Conservation (phyloP, 2,329 filamentous ascomycete genomes). For the Fusarium poae region DNA sequence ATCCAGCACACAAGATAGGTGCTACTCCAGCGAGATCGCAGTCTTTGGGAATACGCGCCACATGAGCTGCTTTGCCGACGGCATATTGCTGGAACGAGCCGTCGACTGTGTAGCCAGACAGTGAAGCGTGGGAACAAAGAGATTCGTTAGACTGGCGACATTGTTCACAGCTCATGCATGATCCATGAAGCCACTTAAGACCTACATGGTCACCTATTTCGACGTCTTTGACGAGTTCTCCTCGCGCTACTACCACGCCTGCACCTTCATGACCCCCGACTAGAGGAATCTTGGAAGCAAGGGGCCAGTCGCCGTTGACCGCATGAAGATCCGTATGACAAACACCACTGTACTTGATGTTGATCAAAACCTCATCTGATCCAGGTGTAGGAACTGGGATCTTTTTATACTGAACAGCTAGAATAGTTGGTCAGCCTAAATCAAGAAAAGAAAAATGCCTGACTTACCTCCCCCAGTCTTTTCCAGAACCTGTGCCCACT, state of each 20-base stretch:
- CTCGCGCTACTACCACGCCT: slow-evolving; percentile 82
- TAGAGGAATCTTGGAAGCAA: slow-evolving; percentile 80
- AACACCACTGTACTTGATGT: slow-evolving; percentile 89
- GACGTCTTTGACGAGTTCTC: slow-evolving; percentile 79
- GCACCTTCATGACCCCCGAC: slow-evolving; percentile 84
- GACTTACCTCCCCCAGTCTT: slow-evolving; percentile 73
- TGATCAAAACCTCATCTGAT: slow-evolving; percentile 87
- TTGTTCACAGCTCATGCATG: slow-evolving; percentile 83
- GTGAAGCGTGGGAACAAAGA: slow-evolving; percentile 76
- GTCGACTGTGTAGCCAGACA: slow-evolving; percentile 91
- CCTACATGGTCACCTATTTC: slow-evolving; percentile 85
- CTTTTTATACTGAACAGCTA: slow-evolving; percentile 76
- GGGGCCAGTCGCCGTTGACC: slow-evolving; percentile 87
- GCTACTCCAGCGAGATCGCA: slow-evolving; percentile 79
- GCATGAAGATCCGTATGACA: slow-evolving; percentile 85
- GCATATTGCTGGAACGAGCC: slow-evolving; percentile 91
- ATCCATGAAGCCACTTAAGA: slow-evolving; percentile 90
- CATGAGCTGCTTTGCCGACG: slow-evolving; percentile 84
- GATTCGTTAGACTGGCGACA: slow-evolving; percentile 84
- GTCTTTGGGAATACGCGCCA: slow-evolving; percentile 81
- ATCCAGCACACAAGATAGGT: slow-evolving; percentile 83
- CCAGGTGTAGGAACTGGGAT: slow-evolving; percentile 83
- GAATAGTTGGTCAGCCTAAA: neutral
- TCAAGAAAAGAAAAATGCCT: accelerated
- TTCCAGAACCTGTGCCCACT: slow-evolving; percentile 91